These are phyloP conservation scores for Vigna trinervia DNA, from an alignment of 306 rosid species.

Conservation along the genomic window DNA sequence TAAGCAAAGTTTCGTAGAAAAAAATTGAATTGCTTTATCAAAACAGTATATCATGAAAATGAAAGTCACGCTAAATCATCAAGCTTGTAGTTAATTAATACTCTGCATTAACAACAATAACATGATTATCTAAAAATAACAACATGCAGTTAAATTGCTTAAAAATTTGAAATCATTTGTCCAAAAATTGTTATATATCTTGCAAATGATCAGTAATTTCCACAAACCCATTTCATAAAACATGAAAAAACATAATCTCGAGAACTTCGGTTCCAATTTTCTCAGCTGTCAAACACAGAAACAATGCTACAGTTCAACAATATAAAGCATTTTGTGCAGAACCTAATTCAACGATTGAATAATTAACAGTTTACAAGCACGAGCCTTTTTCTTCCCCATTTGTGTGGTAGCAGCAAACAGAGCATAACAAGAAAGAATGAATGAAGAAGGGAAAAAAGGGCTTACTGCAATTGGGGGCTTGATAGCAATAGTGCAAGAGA, in stretches of 20 bases:
- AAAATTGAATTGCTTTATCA: too few species aligned
- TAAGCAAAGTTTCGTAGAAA: too few species aligned
- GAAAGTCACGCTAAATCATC: too few species aligned
- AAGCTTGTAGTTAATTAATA: too few species aligned
- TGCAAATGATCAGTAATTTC: not conserved
- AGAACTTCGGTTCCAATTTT: slow-evolving; percentile 4
- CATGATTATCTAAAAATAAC: too few species aligned
- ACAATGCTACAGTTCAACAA: not conserved
- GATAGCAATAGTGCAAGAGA: slow-evolving; percentile 43
- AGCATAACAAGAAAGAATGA: not conserved
- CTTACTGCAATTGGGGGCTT: slow-evolving; percentile 40
- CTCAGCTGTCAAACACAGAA: slow-evolving; percentile 15
- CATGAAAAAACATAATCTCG: not conserved
- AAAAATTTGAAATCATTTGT: not conserved
- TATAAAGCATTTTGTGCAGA: not conserved
- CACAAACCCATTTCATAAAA: not conserved
- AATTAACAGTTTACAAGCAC: not conserved
- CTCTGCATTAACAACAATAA: too few species aligned
- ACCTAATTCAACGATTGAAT: not conserved
- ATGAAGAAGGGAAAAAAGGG: not conserved
- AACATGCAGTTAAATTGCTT: too few species aligned
- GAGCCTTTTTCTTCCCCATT: not conserved
- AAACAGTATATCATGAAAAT: too few species aligned
- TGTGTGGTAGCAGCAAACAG: not conserved
- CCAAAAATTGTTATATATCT: too few species aligned